A percentile compares a stretch with the other conserved stretches of the same genome.
phyloP scores from a whole-genome alignment of 352 stramenopile species.

The Elongisporangium senticosum region DNA sequence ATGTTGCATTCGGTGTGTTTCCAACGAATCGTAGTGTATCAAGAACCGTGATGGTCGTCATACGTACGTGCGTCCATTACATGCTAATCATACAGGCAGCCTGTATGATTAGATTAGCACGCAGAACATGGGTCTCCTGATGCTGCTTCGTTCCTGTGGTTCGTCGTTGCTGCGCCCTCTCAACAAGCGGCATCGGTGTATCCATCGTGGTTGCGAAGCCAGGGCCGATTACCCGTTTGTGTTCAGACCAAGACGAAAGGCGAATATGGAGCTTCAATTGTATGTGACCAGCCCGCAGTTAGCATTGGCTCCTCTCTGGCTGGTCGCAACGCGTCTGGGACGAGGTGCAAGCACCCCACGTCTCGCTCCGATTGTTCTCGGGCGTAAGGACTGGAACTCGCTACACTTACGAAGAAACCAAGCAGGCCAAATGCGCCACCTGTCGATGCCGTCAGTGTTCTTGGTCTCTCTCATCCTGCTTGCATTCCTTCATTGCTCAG shows the following conservation, averaged over 20 bases:
- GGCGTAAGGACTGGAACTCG: neutral
- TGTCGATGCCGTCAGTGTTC: conserved; percentile 12
- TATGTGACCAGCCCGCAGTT: neutral
- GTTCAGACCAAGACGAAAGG: neutral
- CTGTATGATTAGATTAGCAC: too few species aligned
- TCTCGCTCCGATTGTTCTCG: neutral
- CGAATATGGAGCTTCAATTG: neutral
- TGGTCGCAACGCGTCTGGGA: neutral
- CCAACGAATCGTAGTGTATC: neutral
- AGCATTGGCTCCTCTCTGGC: neutral
- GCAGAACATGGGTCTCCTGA: neutral
- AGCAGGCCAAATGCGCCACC: neutral
- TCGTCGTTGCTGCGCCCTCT: neutral
- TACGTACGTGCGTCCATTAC: neutral
- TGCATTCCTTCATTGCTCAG: neutral
- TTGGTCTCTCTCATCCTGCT: conserved; percentile 1
- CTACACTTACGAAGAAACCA: neutral
- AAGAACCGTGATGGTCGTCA: neutral
- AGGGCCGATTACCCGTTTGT: neutral
- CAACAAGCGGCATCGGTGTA: neutral
- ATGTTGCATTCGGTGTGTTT: neutral
- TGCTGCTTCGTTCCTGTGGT: neutral
- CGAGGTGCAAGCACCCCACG: neutral
- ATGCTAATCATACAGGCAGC: too few species aligned
- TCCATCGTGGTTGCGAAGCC: neutral